Evolutionary conservation across 2,329 filamentous ascomycete species (phyloP).

Genomic region (Polychaeton citri): DNA sequence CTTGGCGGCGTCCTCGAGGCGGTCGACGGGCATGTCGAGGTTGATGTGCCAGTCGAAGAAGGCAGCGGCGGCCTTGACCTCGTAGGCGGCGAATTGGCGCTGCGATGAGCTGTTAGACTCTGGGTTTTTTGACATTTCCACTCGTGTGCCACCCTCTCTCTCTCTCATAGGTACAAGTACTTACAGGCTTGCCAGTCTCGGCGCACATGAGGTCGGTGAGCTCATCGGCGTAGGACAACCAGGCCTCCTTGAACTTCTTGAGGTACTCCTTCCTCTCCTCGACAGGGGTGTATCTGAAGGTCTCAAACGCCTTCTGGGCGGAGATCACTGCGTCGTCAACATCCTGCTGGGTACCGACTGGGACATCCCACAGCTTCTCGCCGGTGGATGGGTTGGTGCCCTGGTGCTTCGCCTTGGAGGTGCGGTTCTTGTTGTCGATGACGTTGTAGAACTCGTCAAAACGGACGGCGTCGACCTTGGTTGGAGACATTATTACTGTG

Average conservation of each 20-base stretch:
- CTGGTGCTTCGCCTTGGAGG: constrained; percentile 18
- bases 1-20: constrained; percentile 33
- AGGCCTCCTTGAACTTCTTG: constrained; percentile 20
- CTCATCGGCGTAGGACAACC: constrained; percentile 19
- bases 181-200: constrained; percentile 27
- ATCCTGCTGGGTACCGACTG: constrained; percentile 24
- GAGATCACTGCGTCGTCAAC: constrained; percentile 24
- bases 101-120: too few relatives aligned
- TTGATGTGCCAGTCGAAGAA: constrained; percentile 26
- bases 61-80: constrained; percentile 22
- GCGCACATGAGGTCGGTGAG: constrained; percentile 21
- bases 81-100: constrained; percentile 28
- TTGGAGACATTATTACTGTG: too few relatives aligned
- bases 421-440: constrained; percentile 23
- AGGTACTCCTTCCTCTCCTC: constrained; percentile 25
- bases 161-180: constrained; percentile 2
- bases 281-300: constrained; percentile 18
- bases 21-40: constrained; percentile 26
- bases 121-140: neutral
- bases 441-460: constrained; percentile 27
- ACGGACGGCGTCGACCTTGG: too few relatives aligned
- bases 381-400: constrained; percentile 23
- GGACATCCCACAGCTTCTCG: constrained; percentile 24
- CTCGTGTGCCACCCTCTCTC: neutral
- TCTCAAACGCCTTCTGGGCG: constrained; percentile 24